Base-by-base conservation (phyloP, 2,329 filamentous ascomycete species). In the Neofusicoccum cordaticola region DNA sequence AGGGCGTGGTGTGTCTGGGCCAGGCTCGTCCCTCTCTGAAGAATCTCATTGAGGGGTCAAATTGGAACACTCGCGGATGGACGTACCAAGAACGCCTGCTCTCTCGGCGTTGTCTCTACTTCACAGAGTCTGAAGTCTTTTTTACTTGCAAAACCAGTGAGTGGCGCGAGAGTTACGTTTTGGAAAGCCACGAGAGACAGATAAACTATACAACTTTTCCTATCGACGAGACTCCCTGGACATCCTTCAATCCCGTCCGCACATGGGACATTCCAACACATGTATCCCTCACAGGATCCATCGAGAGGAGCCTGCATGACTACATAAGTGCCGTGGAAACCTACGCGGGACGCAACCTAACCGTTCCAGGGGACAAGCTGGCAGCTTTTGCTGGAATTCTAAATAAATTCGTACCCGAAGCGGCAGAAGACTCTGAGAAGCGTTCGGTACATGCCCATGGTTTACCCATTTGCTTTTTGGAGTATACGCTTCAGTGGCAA, bases 21-120 rank as follows among this genome's bases (percentile, higher is more conserved):
- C 27, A 31, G 27, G 27, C 27, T 4, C 27, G 27, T 31, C 27
- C 27, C 4, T 31, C 27, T 31, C 27, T 31, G 27, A 31, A 31
- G 27, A 31, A 31, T 4, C 27, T 31, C 27, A 31, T 31, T 31
- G 27, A 31, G 27, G 27, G 9, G 6, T 62, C 63, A 1, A 9
- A 31, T 8, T 65, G 48, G 56, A 44, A 35, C n/a, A 62, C 63
- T 5, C 15, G 57, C 4, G 63, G 56, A 9, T 65, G 63, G 63
- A 65, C 63, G 13, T 65, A 52, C 15, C 63, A 65, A 22, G 63
- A 65, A 39, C 45, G 39, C 7, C 42, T 13, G 11, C 48, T 65
- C 9, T 65, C 63, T 12, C 15, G 17, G 1, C 56, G 63, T 15
- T 52, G 47, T 6, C 35, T 65, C 27, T 65, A 52, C 31, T 65